Conservation (phyloP, 2,329 filamentous ascomycete species). For the Leptosphaerulina australis region DNA sequence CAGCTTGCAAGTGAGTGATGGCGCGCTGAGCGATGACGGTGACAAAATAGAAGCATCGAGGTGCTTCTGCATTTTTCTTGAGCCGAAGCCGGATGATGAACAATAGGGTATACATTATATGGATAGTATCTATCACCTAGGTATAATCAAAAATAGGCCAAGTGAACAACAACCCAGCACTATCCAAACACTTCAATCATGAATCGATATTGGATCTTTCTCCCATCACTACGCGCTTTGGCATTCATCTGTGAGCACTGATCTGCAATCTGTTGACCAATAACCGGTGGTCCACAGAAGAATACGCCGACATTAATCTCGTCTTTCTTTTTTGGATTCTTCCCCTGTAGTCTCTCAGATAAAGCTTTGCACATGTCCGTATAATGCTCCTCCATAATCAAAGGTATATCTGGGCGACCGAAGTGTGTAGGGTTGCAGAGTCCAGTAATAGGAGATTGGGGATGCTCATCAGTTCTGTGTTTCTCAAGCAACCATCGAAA, state of each 20-base stretch:
- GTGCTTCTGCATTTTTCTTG: background rate
- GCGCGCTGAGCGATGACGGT: background rate
- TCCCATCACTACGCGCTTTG: constrained; percentile 58
- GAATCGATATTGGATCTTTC: constrained; percentile 62
- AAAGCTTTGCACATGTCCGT: constrained; percentile 55
- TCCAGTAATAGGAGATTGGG: constrained; percentile 61
- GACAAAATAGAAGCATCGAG: background rate
- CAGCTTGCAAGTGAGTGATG: background rate
- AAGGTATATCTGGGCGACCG: constrained; percentile 60
- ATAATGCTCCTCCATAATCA: constrained; percentile 62
- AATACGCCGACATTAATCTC: constrained; percentile 61
- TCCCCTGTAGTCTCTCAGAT: constrained; percentile 28
- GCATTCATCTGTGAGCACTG: constrained; percentile 59
- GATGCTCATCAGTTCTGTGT: constrained; percentile 59
- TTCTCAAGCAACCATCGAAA: constrained; percentile 64
- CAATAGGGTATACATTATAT: background rate
- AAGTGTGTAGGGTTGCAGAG: constrained; percentile 61
- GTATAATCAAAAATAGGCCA: background rate
- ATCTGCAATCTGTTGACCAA: constrained; percentile 63
- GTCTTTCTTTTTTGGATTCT: constrained; percentile 28
- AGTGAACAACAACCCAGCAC: constrained; percentile 53
- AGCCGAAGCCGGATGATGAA: background rate
- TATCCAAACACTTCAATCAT: constrained; percentile 64
- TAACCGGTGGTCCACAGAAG: constrained; percentile 62
- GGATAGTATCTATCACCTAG: background rate